These are phyloP conservation scores for Phoma sp. DNA, from an alignment of 2,329 filamentous ascomycete genomes.

Conservation along the genomic window DNA sequence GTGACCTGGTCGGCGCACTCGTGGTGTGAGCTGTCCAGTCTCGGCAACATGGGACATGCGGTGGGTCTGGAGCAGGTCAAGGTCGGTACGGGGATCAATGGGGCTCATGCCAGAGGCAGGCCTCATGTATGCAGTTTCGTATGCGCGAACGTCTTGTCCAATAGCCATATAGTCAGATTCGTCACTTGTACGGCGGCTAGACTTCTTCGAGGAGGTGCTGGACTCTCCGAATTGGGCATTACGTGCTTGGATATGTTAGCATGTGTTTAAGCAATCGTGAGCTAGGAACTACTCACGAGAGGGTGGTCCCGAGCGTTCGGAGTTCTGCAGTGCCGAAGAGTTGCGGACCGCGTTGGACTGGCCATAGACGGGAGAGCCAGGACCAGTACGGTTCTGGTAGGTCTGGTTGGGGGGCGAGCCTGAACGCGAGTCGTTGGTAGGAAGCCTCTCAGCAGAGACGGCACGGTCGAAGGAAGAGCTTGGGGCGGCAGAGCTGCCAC, in stretches of 20 bases:
- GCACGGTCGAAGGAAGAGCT: conserved; percentile 49
- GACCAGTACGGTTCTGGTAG: conserved; percentile 33
- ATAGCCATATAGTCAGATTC: conserved; percentile 45
- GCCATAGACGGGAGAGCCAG: conserved; percentile 45
- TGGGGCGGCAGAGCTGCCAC: conserved; percentile 40
- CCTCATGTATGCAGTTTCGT: conserved; percentile 44
- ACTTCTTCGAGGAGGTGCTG: conserved; percentile 33
- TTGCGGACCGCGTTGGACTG: conserved; percentile 42
- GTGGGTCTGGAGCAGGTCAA: conserved; percentile 53
- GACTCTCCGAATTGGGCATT: conserved; percentile 23
- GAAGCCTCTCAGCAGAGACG: conserved; percentile 45
- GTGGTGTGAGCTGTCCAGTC: conserved; percentile 55
- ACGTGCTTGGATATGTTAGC: conserved; percentile 29
- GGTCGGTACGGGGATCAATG: conserved; percentile 43
- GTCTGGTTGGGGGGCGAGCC: conserved; percentile 30
- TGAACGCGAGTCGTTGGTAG: conserved; percentile 38
- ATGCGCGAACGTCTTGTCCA: conserved; percentile 35
- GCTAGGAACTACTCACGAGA: conserved; percentile 30
- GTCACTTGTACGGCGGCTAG: conserved; percentile 43
- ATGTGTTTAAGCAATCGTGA: neutral
- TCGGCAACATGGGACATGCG: conserved; percentile 58
- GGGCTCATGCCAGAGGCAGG: conserved; percentile 27
- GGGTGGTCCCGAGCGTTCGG: conserved; percentile 37
- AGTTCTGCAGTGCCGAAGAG: conserved; percentile 39
- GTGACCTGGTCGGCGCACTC: conserved; percentile 46